These are phyloP conservation scores for Cercophora samala DNA, from an alignment of 495 filamentous ascomycete genomes.

Conservation along the genomic window DNA sequence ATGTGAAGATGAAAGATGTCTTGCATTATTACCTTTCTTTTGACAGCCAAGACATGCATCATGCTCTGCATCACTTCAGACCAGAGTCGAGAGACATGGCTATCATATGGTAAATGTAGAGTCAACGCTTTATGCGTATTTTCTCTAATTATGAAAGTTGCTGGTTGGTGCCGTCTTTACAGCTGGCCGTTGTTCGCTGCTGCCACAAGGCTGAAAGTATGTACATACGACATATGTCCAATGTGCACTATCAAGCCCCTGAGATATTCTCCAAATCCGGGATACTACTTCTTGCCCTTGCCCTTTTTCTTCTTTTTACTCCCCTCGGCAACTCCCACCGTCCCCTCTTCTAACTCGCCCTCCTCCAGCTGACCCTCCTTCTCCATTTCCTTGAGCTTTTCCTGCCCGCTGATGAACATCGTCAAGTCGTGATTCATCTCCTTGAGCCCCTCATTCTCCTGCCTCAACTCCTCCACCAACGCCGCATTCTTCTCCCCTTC, in stretches of 20 bases:
- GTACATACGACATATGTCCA: background rate
- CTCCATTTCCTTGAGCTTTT: slow-evolving; percentile 71
- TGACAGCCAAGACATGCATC: background rate
- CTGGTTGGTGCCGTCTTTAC: background rate
- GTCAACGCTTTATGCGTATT: background rate
- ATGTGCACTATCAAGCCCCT: background rate
- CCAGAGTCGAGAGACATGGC: background rate
- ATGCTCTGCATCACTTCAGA: background rate
- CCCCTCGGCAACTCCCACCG: slow-evolving; percentile 40
- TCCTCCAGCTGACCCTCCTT: slow-evolving; percentile 58
- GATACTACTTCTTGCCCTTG: slow-evolving; percentile 32
- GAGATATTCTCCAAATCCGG: background rate
- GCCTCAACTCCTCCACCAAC: slow-evolving; percentile 53
- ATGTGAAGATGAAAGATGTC: background rate
- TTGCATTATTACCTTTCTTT: background rate
- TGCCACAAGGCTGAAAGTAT: background rate
- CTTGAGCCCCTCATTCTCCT: slow-evolving; percentile 59
- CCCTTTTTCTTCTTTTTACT: slow-evolving; percentile 50
- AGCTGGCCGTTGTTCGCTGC: background rate
- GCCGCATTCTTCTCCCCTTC: slow-evolving; percentile 54
- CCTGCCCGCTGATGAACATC: slow-evolving; percentile 81
- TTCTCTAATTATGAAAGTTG: background rate
- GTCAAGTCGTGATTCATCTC: slow-evolving; percentile 88
- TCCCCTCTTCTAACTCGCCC: slow-evolving; percentile 51
- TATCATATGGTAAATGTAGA: background rate